These are phyloP conservation scores for Backusella australiensis DNA, from an alignment of 192 early-diverging fungal species.

Conservation along the genomic window DNA sequence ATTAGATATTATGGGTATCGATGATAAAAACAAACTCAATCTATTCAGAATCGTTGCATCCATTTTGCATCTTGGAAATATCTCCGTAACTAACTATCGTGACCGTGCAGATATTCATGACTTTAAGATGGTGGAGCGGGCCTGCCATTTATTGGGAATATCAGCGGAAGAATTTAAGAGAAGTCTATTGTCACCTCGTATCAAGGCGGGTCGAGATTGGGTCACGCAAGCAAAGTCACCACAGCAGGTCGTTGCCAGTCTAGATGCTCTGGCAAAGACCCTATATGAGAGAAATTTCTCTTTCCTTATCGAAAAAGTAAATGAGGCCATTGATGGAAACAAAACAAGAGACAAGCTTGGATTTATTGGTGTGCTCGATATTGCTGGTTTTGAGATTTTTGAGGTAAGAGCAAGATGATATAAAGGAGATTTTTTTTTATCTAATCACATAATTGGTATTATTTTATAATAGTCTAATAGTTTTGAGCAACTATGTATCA, in stretches of 20 bases:
- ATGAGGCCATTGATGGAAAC: slow-evolving; percentile 63
- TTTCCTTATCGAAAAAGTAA: slow-evolving; percentile 85
- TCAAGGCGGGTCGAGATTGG: slow-evolving; percentile 96
- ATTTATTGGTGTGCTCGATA: slow-evolving; percentile 98
- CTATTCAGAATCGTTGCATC: slow-evolving; percentile 83
- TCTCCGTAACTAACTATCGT: slow-evolving; percentile 70
- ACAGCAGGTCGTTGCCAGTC: slow-evolving; percentile 81
- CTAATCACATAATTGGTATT: neutral
- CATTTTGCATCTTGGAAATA: slow-evolving; percentile 93
- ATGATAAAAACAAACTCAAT: slow-evolving; percentile 71
- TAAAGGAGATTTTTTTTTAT: neutral
- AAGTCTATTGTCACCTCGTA: slow-evolving; percentile 81
- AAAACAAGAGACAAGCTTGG: slow-evolving; percentile 67
- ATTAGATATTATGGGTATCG: slow-evolving; percentile 82
- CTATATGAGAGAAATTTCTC: slow-evolving; percentile 98
- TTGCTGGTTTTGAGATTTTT: slow-evolving; percentile 99
- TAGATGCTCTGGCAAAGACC: slow-evolving; percentile 89
- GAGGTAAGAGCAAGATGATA: slow-evolving; percentile 51
- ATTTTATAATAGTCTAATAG: slow-evolving; percentile 71
- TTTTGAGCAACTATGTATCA: slow-evolving; percentile 99
- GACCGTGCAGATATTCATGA: slow-evolving; percentile 87
- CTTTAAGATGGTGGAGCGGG: slow-evolving; percentile 73
- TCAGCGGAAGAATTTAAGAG: slow-evolving; percentile 84
- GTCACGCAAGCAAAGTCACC: slow-evolving; percentile 88
- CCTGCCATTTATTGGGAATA: slow-evolving; percentile 94